Percentiles rank a stretch among this genome's conserved stretches.
These are phyloP conservation scores for Paracoccidioides lutzii DNA, from an alignment of 2,329 filamentous ascomycete genomes.

Conservation along the genomic window DNA sequence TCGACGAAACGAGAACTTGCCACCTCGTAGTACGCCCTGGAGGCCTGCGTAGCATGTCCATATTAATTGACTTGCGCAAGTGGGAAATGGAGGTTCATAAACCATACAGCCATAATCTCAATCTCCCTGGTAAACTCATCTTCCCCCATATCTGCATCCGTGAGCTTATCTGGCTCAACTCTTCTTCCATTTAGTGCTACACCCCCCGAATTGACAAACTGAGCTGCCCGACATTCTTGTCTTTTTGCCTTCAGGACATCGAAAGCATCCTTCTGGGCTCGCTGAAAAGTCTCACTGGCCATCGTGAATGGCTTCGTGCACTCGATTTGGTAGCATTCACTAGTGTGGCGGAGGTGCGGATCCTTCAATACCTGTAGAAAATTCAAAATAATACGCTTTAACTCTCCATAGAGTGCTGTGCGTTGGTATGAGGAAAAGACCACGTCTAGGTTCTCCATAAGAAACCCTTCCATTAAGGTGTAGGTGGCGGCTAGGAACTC, in stretches of 20 bases:
- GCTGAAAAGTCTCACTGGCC: constrained; percentile 16
- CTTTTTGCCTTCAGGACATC: constrained; percentile 12
- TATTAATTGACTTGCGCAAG: neutral
- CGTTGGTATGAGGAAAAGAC: constrained; percentile 24
- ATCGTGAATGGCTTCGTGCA: constrained; percentile 45
- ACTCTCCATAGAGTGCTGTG: constrained; percentile 23
- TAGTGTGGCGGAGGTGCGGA: constrained; percentile 32
- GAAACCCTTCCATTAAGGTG: constrained; percentile 17
- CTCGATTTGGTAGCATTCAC: constrained; percentile 43
- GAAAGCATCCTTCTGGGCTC: constrained; percentile 10
- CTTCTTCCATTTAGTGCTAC: constrained; percentile 12
- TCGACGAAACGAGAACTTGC: constrained; percentile 29
- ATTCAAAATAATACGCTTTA: constrained; percentile 30
- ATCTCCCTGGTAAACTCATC: constrained; percentile 28
- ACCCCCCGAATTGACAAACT: constrained; percentile 1
- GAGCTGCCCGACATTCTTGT: constrained; percentile 8
- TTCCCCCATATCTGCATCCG: constrained; percentile 16
- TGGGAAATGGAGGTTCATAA: neutral
- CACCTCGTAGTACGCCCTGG: constrained; percentile 28
- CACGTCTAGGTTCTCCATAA: constrained; percentile 36
- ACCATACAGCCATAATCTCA: constrained; percentile 30
- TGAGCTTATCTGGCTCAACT: constrained; percentile 16
- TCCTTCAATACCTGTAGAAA: constrained; percentile 35
- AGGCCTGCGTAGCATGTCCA: constrained; percentile 14
- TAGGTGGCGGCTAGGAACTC: constrained; percentile 24